A percentile compares a stretch with the other conserved stretches of the same genome.
These are phyloP conservation scores for Rhododendron ovatum DNA, from an alignment of 148 eudicot species.

Conservation along the genomic window DNA sequence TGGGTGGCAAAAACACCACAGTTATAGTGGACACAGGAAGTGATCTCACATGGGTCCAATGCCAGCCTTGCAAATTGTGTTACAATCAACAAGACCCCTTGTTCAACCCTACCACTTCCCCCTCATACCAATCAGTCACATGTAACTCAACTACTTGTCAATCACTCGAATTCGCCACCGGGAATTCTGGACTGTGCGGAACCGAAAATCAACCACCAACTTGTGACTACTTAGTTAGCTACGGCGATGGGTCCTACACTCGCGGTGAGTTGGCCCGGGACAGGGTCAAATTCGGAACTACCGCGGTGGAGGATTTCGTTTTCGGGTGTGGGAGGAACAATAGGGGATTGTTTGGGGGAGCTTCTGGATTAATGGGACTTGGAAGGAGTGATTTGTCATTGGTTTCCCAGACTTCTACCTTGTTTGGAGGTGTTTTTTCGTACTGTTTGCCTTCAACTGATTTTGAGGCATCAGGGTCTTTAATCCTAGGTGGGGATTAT, in stretches of 20 bases:
- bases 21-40: slow-evolving; percentile 85
- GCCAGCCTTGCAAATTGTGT: slow-evolving; percentile 71
- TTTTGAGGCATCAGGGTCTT: slow-evolving; percentile 47
- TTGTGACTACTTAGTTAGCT: slow-evolving; percentile 56
- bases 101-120: slow-evolving; percentile 49
- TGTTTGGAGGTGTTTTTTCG: slow-evolving; percentile 60
- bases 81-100: slow-evolving; percentile 66
- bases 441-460: slow-evolving; percentile 66
- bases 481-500: slow-evolving; percentile 40
- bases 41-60: slow-evolving; percentile 85
- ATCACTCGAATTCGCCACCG: slow-evolving; percentile 35
- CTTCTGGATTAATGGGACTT: slow-evolving; percentile 70
- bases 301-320: slow-evolving; percentile 30
- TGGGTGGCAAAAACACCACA: slow-evolving; percentile 61
- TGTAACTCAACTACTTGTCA: slow-evolving; percentile 53
- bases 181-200: slow-evolving; percentile 33
- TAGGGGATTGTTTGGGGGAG: slow-evolving; percentile 65
- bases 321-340: slow-evolving; percentile 81
- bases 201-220: slow-evolving; percentile 16
- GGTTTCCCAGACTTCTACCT: slow-evolving; percentile 41
- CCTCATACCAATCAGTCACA: slow-evolving; percentile 35
- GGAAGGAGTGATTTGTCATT: slow-evolving; percentile 63
- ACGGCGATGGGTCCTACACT: slow-evolving; percentile 75
- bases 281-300: slow-evolving; percentile 35
- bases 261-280: slow-evolving; percentile 55